Base-by-base conservation (phyloP, 371 early-diverging fungal species). In the Mortierella sp. region DNA sequence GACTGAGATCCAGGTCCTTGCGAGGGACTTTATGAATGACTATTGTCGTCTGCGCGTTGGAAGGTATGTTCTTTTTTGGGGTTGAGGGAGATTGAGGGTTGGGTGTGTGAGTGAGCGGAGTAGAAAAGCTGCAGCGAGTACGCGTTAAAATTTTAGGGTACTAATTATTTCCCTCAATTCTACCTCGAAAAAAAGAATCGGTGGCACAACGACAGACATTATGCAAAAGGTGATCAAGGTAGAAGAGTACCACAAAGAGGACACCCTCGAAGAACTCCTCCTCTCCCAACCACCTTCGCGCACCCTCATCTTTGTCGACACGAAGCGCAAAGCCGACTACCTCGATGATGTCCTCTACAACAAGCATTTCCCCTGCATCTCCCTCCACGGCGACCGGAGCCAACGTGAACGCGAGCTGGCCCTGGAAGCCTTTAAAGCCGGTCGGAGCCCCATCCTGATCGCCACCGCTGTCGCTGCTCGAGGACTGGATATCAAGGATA, bases 381-480 rank as follows among this genome's bases (percentile, higher is more conserved):
- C 94, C 8, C 93, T 96, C 71, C 96, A 96, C 76, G 96, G 96
- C 75, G 96, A 95, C 78, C 91, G 94, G 78, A 91, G 91, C 8
- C 97, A 97, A 79, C 88, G 90, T 71, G 97, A 96, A 88, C 93
- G 99, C 70, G 97, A 97, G 87, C 88, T 88, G 71, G 96, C 96
- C 1, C 88, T 97, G n/a, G 75, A 89, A 21, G 91, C 93, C 29
- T 99, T 98, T 92, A 94, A 55, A 48, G 21, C 49, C 38, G 96
- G 95, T 27, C 87, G 89, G 24, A 93, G 94, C 63, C 96, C 96
- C 5, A 93, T 97, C 70, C 83, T 99, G 58, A 95, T 98, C 63
- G 97, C 97, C 16, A 99, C 98, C 4, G 96, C 97, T 54, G 96
- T 99, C 8, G 98, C 96, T 72, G 94, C 98, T 43, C 93, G 99